These are phyloP conservation scores for Batkoa obscura DNA, from an alignment of 371 early-diverging fungal species.

Conservation along the genomic window DNA sequence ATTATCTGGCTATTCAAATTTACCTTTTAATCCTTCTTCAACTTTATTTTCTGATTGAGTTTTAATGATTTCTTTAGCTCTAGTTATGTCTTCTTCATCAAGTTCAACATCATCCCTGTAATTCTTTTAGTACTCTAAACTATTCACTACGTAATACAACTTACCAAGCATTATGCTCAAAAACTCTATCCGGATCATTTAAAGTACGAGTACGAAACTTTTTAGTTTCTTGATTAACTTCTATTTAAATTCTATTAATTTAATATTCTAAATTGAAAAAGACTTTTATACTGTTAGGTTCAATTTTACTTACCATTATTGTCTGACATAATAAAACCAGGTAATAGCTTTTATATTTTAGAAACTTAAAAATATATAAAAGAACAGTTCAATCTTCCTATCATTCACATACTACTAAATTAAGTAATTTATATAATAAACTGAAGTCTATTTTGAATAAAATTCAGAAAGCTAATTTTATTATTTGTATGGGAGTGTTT, in stretches of 20 bases:
- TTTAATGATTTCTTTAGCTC: background rate
- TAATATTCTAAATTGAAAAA: background rate
- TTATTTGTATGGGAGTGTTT: no score
- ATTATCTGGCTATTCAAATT: constrained; percentile 10
- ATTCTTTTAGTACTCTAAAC: background rate
- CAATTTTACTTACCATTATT: no score
- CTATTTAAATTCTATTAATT: no score
- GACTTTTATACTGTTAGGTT: background rate
- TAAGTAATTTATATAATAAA: no score
- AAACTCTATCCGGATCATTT: background rate
- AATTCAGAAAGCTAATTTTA: no score
- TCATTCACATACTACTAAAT: no score
- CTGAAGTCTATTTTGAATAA: no score
- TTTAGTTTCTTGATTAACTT: no score
- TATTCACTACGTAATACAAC: background rate
- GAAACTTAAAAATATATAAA: no score
- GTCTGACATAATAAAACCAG: no score
- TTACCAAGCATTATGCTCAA: constrained; percentile 4
- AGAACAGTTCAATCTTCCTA: no score
- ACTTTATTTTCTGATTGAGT: constrained; percentile 1
- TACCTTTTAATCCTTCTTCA: constrained; percentile 11
- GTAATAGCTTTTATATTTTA: no score
- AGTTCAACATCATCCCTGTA: background rate
- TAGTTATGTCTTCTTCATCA: background rate
- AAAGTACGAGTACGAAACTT: background rate